Conservation (phyloP, 352 stramenopile species). For the Globisporangium viniferum region DNA sequence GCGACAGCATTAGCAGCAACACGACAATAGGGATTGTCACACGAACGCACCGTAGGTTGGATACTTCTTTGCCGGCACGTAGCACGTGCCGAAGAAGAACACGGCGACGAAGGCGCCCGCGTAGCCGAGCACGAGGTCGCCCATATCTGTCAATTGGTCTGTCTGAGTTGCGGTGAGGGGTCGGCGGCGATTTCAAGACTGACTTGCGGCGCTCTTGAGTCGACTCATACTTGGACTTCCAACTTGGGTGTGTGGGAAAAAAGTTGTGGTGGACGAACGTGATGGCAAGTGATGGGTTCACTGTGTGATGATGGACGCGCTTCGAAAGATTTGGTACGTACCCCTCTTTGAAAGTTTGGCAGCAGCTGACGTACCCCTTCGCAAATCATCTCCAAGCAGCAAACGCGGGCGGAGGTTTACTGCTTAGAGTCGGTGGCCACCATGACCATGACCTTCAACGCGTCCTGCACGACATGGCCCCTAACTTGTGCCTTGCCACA, state of each 20-base stretch:
- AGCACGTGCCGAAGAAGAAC: conserved; percentile 85
- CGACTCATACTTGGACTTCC: no score
- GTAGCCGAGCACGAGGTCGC: conserved; percentile 54
- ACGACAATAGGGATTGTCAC: neutral
- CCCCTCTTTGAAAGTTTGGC: neutral
- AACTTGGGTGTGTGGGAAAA: no score
- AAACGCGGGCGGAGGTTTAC: no score
- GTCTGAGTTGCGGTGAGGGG: neutral
- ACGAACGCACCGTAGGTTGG: conserved; percentile 64
- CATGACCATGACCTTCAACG: no score
- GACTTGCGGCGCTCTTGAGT: neutral
- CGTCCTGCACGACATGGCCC: no score
- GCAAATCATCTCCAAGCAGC: neutral
- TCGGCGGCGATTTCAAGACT: conserved; percentile 3
- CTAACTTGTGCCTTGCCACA: no score
- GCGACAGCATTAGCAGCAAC: neutral
- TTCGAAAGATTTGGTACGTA: neutral
- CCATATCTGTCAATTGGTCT: conserved; percentile 3
- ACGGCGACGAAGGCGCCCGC: conserved; percentile 56
- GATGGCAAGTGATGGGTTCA: neutral
- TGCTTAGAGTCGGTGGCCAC: no score
- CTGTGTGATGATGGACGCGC: conserved; percentile 1
- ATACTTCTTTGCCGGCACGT: conserved; percentile 82
- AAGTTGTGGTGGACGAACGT: neutral
- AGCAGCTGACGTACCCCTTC: conserved; percentile 1